Base-by-base conservation (phyloP, 2,329 filamentous ascomycete species). In the Ophiostoma ulmi region DNA sequence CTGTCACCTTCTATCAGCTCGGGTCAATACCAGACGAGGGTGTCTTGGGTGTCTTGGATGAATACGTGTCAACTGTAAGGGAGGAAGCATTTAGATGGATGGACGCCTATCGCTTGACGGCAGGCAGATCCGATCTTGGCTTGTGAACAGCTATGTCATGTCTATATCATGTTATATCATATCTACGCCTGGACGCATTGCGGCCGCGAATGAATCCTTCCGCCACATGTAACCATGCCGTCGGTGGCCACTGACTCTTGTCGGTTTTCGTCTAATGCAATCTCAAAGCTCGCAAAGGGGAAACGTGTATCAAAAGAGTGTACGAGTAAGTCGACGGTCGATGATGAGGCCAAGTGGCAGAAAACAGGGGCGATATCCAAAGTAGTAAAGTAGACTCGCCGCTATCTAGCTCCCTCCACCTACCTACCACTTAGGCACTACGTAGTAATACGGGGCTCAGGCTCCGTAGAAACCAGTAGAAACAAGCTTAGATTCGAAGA, bases 321-420 rank as follows among this genome's bases (percentile, higher is more conserved):
- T 26, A 26, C 26, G 26, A 26, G 26, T 26, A 26, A 26, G 26
- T 26, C 26, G 26, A 48, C 44, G 20, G 22, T 48, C 8, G 11
- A 31, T 31, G 31, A 52, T 70, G 68, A 74, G 72, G 73, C 73
- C 73, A 74, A 71, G 73, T 74, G 73, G 73, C 73, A 71, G 70
- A 63, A 73, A 69, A 58, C 35, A 52, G 66, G 69, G 38, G 52
- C 36, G 20, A 63, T 63, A 31, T 31, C 31, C 31, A 31, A 31
- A 31, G 31, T 4, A 61, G 17, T 20, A 26, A 8, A 22, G 20
- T 3, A 55, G 20, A 55, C n/a, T 48, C 44, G 48, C n/a, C 48
- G 20, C 48, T 22, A 55, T 55, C 52, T 17, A 13, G 22, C 22
- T 58, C 52, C 61, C 22, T 31, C 6, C 22, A 11, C 31, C 58